Conservation (phyloP, 1,284 basidiomycete genomes). For the Naganishia liquefaciens region DNA sequence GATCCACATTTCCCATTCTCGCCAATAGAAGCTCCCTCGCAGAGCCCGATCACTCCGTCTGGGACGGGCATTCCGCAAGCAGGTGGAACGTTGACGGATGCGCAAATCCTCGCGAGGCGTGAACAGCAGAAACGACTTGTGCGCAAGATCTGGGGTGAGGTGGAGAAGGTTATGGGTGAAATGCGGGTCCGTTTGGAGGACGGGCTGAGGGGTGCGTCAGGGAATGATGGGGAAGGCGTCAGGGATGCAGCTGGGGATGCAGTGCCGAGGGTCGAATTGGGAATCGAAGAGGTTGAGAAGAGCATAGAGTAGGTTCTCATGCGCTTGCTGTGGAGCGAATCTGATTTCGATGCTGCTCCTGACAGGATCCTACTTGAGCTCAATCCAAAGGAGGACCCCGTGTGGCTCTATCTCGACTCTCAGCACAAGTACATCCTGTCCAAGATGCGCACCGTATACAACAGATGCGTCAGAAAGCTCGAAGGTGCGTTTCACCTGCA, state of each 20-base stretch:
- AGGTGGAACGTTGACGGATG: constrained; percentile 48
- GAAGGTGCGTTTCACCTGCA: constrained; percentile 57
- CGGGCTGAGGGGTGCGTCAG: constrained; percentile 71
- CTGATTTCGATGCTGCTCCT: too few relatives aligned
- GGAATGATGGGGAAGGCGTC: constrained; percentile 49
- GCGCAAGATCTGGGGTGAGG: constrained; percentile 93
- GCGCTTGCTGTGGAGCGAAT: too few relatives aligned
- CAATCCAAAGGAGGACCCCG: constrained; percentile 71
- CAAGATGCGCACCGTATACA: constrained; percentile 71
- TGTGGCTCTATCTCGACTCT: constrained; percentile 91
- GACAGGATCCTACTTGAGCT: constrained; percentile 79
- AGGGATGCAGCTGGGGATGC: neutral
- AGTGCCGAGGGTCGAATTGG: constrained; percentile 5
- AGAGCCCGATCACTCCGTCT: constrained; percentile 34
- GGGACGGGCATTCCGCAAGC: constrained; percentile 55
- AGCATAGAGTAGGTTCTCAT: constrained; percentile 77
- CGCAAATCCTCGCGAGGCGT: constrained; percentile 38
- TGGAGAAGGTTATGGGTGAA: constrained; percentile 91
- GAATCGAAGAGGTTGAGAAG: constrained; percentile 91
- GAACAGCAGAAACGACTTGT: constrained; percentile 88
- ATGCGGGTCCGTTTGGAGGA: constrained; percentile 77
- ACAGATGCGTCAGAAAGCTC: constrained; percentile 60
- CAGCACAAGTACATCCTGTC: constrained; percentile 84
- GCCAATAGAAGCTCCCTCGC: neutral
- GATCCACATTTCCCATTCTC: constrained; percentile 14